phyloP scores from a whole-genome alignment of 306 rosid species.

The Macrotyloma uniflorum region DNA sequence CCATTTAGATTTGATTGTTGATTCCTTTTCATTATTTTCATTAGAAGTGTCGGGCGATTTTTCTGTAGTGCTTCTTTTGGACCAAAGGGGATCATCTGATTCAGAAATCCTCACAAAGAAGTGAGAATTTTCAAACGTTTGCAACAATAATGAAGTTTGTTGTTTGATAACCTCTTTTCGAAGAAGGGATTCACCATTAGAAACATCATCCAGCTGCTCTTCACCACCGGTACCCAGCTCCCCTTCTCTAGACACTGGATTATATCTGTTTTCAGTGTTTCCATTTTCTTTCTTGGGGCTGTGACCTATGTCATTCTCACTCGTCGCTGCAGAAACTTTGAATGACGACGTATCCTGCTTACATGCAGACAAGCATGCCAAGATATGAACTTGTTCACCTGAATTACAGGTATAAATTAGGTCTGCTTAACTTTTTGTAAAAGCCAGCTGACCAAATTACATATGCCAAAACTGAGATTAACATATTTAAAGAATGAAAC shows the following conservation, averaged over 20 bases:
- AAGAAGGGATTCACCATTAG: slow-evolving; percentile 65
- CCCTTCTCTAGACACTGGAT: slow-evolving; percentile 45
- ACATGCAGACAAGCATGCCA: slow-evolving; percentile 94
- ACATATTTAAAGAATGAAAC: slow-evolving; percentile 31
- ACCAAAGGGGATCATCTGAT: slow-evolving; percentile 78
- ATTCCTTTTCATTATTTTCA: slow-evolving; percentile 42
- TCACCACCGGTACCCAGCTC: slow-evolving; percentile 52
- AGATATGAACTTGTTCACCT: slow-evolving; percentile 93
- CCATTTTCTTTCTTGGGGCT: slow-evolving; percentile 61
- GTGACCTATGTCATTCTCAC: slow-evolving; percentile 64
- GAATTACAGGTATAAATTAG: slow-evolving; percentile 56
- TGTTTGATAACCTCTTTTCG: slow-evolving; percentile 72
- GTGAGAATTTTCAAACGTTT: slow-evolving; percentile 82
- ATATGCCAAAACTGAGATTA: slow-evolving; percentile 36
- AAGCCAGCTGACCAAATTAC: slow-evolving; percentile 42
- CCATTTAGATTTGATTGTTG: slow-evolving; percentile 44
- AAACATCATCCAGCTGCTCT: slow-evolving; percentile 50
- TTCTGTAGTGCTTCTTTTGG: slow-evolving; percentile 52
- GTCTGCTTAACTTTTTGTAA: slow-evolving; percentile 47
- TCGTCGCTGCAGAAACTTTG: slow-evolving; percentile 72
- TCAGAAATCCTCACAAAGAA: slow-evolving; percentile 94
- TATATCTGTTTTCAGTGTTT: slow-evolving; percentile 46
- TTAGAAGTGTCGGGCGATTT: slow-evolving; percentile 40
- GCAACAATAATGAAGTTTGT: slow-evolving; percentile 64
- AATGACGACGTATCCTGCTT: slow-evolving; percentile 84